These are phyloP conservation scores for Arabis alpina DNA, from an alignment of 345 rosid species.

Conservation along the genomic window DNA sequence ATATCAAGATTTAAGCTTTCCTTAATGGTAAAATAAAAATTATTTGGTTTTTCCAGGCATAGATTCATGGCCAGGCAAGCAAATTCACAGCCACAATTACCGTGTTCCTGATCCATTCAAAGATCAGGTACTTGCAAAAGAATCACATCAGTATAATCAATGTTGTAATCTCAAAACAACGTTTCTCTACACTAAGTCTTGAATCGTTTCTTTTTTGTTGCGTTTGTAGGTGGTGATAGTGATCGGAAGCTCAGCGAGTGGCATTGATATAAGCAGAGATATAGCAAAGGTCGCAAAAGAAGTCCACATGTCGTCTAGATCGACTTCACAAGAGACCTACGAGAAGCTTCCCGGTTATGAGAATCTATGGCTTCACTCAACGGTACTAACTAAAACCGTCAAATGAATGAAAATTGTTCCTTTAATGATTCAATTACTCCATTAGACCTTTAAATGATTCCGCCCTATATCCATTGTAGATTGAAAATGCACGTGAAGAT, in stretches of 20 bases:
- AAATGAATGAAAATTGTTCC: neutral
- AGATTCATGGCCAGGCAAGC: constrained; percentile 87
- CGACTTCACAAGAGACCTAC: constrained; percentile 55
- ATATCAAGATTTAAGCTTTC: constrained; percentile 1
- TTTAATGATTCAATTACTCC: neutral
- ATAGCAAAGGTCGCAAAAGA: constrained; percentile 75
- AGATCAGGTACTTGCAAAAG: constrained; percentile 55
- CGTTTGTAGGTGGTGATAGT: constrained; percentile 62
- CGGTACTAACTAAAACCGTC: constrained; percentile 52
- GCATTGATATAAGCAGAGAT: constrained; percentile 74
- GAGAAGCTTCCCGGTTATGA: constrained; percentile 56
- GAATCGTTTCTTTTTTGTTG: constrained; percentile 16
- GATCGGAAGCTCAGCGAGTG: constrained; percentile 78
- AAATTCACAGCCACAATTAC: constrained; percentile 87
- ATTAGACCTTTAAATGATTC: neutral
- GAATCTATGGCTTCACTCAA: constrained; percentile 81
- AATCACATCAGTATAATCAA: constrained; percentile 4
- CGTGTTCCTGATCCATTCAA: constrained; percentile 66
- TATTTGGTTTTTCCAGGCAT: constrained; percentile 24
- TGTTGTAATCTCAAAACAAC: constrained; percentile 5
- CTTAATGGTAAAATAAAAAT: neutral
- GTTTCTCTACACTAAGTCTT: neutral
- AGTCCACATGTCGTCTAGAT: constrained; percentile 77
- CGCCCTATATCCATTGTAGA: constrained; percentile 49
- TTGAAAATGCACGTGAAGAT: constrained; percentile 58